Evolutionary conservation across 768 basidiomycete species (phyloP).

Genomic region (Suillus clintonianus): DNA sequence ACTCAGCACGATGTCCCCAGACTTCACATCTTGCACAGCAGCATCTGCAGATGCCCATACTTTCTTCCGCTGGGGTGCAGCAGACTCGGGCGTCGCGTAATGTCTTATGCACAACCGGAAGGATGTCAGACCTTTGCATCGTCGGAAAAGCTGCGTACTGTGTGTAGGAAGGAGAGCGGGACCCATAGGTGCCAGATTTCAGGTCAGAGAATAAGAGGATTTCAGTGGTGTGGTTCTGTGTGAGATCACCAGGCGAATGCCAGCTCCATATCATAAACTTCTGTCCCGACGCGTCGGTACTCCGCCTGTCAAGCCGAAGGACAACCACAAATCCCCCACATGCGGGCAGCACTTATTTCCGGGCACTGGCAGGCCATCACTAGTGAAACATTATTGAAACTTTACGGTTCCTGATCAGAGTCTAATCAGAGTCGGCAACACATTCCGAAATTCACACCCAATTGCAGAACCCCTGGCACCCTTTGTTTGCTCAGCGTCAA

Average conservation of each 20-base stretch:
- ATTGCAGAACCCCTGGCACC: neutral
- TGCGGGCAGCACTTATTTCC: neutral
- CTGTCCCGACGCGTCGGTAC: neutral
- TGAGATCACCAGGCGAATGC: neutral
- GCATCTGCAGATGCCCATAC: constrained; percentile 75
- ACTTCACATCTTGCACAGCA: constrained; percentile 77
- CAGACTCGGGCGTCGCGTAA: constrained; percentile 15
- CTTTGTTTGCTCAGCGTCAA: neutral
- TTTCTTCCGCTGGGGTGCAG: constrained; percentile 44
- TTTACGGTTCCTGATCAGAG: neutral
- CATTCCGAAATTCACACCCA: neutral
- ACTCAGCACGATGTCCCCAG: constrained; percentile 69
- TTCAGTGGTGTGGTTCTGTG: neutral
- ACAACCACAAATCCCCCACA: neutral
- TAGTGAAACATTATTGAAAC: neutral
- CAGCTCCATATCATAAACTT: neutral
- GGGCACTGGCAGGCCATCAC: neutral
- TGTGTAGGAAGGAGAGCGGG: constrained; percentile 8
- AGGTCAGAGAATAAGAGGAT: neutral
- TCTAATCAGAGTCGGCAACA: neutral
- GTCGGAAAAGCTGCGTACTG: constrained; percentile 7
- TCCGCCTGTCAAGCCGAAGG: neutral
- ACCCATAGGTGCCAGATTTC: constrained; percentile 1
- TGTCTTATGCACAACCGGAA: constrained; percentile 3
- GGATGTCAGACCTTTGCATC: constrained; percentile 4